Percentiles rank a stretch among this genome's conserved stretches.
Conservation (phyloP, 1,284 basidiomycete species). For the Inonotus hispidus region DNA sequence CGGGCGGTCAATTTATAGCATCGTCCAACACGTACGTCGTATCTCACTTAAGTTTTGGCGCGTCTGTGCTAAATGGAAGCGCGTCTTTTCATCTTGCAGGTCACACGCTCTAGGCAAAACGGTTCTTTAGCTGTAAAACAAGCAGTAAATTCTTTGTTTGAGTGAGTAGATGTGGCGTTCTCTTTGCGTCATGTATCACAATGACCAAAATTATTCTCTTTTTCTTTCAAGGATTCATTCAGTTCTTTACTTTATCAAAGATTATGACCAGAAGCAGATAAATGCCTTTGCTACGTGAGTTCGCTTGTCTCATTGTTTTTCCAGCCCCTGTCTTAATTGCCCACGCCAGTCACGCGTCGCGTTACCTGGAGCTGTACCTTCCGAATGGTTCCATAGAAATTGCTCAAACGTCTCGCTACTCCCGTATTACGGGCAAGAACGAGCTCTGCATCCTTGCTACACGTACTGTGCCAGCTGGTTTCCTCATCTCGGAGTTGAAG, state of each 20-base stretch:
- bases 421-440: conserved; percentile 80
- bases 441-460: conserved; percentile 89
- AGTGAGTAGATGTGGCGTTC: conserved; percentile 42
- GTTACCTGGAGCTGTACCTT: conserved; percentile 80
- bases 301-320: conserved; percentile 25
- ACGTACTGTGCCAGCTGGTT: conserved; percentile 60
- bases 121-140: conserved; percentile 27
- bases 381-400: conserved; percentile 82
- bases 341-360: conserved; percentile 65
- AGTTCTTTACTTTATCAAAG: conserved; percentile 68
- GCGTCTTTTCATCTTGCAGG: conserved; percentile 6
- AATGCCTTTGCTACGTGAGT: conserved; percentile 84
- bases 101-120: conserved; percentile 4
- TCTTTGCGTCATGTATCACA: conserved; percentile 19
- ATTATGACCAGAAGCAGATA: conserved; percentile 72
- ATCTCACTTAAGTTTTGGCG: conserved; percentile 13
- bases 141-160: conserved; percentile 68
- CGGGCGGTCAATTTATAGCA: conserved; percentile 55
- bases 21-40: conserved; percentile 69
- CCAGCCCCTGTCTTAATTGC: conserved; percentile 7
- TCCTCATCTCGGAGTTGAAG: conserved; percentile 75
- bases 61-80: conserved; percentile 3
- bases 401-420: conserved; percentile 80
- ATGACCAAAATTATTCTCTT: conserved; percentile 20
- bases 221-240: conserved; percentile 47